A percentile compares a stretch with the other conserved stretches of the same genome.
These are phyloP conservation scores for Clonostachys chloroleuca DNA, from an alignment of 2,329 filamentous ascomycete genomes.

Conservation along the genomic window DNA sequence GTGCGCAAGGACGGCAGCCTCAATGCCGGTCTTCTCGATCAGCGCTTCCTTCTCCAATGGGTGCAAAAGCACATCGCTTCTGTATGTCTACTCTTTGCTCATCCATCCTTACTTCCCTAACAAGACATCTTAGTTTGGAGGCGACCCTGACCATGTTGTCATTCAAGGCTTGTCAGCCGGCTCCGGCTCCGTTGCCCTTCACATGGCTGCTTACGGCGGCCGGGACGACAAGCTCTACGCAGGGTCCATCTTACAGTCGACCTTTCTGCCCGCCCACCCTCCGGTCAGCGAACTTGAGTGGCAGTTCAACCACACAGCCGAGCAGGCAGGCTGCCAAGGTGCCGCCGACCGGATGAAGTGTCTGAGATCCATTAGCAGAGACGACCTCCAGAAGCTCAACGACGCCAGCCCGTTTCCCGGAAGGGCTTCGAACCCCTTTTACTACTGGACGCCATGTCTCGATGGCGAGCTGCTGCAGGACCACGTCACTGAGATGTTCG, in stretches of 20 bases:
- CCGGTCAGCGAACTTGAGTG: constrained; percentile 37
- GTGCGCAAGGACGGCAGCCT: constrained; percentile 50
- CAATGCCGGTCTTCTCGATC: constrained; percentile 62
- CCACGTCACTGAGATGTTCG: constrained; percentile 32
- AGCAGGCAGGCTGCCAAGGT: constrained; percentile 26
- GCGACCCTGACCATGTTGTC: constrained; percentile 53
- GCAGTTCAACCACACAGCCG: constrained; percentile 34
- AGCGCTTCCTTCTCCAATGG: constrained; percentile 57
- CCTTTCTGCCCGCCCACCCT: constrained; percentile 45
- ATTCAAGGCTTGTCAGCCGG: constrained; percentile 60
- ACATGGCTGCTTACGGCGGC: constrained; percentile 41
- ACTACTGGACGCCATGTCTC: constrained; percentile 47
- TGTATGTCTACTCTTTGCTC: constrained; percentile 15
- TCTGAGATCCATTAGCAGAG: constrained; percentile 27
- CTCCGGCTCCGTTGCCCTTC: constrained; percentile 51
- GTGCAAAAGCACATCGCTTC: constrained; percentile 52
- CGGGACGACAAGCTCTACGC: constrained; percentile 38
- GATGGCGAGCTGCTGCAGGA: constrained; percentile 41
- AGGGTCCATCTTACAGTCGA: constrained; percentile 38
- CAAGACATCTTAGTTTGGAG: constrained; percentile 40
- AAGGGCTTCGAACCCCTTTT: constrained; percentile 25
- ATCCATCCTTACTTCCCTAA: background rate
- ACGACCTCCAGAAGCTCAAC: constrained; percentile 34
- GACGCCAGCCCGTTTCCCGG: constrained; percentile 31
- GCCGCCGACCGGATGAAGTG: constrained; percentile 29